Evolutionary conservation across 257 asterid species (phyloP), one percentile per base, ranked within the genome.

Genomic region (Prunella vulgaris): DNA sequence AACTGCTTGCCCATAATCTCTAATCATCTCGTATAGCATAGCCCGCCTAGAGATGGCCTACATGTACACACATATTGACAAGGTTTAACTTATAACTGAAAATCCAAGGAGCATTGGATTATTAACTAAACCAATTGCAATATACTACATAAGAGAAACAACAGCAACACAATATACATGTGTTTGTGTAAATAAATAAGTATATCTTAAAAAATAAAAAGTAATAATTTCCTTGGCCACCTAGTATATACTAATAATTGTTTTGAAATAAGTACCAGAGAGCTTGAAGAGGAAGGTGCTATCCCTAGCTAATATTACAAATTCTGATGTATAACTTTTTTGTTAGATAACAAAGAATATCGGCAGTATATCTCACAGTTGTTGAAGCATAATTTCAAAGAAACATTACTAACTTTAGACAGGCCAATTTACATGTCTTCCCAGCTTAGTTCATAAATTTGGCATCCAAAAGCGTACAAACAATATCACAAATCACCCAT

Each of bases 1-100:
- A 80, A 83, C 88, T 61, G 99, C 96, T 79, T 85, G 96, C 73
- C 86, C 90, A 71, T 87, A 86, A 77, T 94, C 96, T 78, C 99
- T 85, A 78, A 94, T 94, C 93, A 81, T 86, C 85, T 94, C 96
- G 46, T 81, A 86, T 37, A 87, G 72, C 33, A 78, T 54, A 61
- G 99, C 96, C 64, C 99, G 87, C 77, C 97, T 85, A 64, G 97
- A 87, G 68, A 90, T 81, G 60, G 99, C 97, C 97, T 93, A 81
- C 80, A 77, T 37, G 48, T 57, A 69, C 13, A 52, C 32, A 46
- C 10, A 51, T 22, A 60, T 10, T 3, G 20, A 32, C 42, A 59
- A 42, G 52, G 20, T 77, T 44, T 12, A 68, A 63, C 12, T 28
- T 53, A 56, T 22, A 42, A 24, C n/a, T 5, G 5, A 56, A 51